These are phyloP conservation scores for Phallus indusiatus DNA, from an alignment of 768 basidiomycete genomes.

Conservation along the genomic window DNA sequence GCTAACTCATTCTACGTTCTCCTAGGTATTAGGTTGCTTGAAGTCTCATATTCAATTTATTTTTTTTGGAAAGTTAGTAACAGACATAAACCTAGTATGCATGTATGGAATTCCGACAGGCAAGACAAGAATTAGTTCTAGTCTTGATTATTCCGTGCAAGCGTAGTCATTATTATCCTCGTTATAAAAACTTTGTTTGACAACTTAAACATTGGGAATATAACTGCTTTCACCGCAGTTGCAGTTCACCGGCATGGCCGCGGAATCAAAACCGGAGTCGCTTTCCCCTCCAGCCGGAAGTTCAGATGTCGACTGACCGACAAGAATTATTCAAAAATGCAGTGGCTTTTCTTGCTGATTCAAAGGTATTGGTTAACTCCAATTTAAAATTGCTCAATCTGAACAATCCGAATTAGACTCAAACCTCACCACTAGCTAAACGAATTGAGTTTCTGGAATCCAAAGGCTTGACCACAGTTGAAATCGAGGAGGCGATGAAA, in stretches of 20 bases:
- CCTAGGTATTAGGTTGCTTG: too few relatives aligned
- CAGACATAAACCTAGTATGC: too few relatives aligned
- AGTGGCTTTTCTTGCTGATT: slow-evolving; percentile 76
- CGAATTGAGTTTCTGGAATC: slow-evolving; percentile 91
- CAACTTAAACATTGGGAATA: too few relatives aligned
- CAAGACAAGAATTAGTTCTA: too few relatives aligned
- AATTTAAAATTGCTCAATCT: not conserved
- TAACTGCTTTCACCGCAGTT: not conserved
- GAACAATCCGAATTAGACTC: slow-evolving; percentile 38
- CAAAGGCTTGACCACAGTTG: slow-evolving; percentile 74
- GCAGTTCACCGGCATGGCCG: not conserved
- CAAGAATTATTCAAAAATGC: slow-evolving; percentile 74
- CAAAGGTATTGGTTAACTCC: slow-evolving; percentile 42
- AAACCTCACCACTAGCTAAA: slow-evolving; percentile 70
- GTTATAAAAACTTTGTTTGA: too few relatives aligned
- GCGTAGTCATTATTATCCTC: too few relatives aligned
- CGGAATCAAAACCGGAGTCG: slow-evolving; percentile 6
- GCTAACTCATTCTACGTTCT: too few relatives aligned
- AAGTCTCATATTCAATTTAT: too few relatives aligned
- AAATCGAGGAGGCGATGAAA: slow-evolving; percentile 80
- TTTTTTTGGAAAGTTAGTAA: too few relatives aligned
- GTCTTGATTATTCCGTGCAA: too few relatives aligned
- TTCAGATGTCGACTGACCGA: slow-evolving; percentile 41
- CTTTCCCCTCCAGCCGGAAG: not conserved
- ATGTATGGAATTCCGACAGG: too few relatives aligned